Base-by-base conservation (phyloP, 352 stramenopile species). In the Phytophthora sansomeana region DNA sequence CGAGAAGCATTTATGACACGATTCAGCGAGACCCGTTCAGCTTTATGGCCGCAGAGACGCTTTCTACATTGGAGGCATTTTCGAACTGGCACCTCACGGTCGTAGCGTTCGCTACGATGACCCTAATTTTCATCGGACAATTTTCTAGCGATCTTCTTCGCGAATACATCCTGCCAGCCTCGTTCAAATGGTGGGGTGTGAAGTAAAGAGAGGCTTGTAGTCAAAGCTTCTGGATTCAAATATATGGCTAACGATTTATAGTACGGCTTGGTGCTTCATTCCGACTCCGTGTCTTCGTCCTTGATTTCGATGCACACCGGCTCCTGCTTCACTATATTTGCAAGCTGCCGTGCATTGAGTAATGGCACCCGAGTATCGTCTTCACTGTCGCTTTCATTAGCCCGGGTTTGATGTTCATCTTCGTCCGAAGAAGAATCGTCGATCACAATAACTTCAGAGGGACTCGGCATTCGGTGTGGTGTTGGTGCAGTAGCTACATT, bases 1-100 rank as follows among this genome's bases (percentile, higher is more conserved):
- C 88, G 0, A 66, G 75, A 16, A 73, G 67, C n/a, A 69, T 94
- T 51, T 96, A 94, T 65, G 69, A 78, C 41, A 93, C 84, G 58
- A 88, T 96, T 36, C 88, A 96, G 57, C 78, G 80, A n/a, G 88
- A 96, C 44, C 88, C 88, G 51, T 88, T 96, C 62, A 96, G 88
- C 65, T 94, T 96, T 50, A 86, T 96, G 29, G 88, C 87, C 41
- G 85, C 86, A 39, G 88, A 95, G 69, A 94, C 87, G 48, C 73
- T 96, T 43, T 92, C 84, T 50, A 89, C 85, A 41, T 68, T 94
- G 24, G 84, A 94, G 28, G 85, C 87, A n/a, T 93, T 93, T 68
- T 93, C 87, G 24, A 83, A 85, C 58, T 93, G 84, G 85, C 83
- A 93, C 44, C 58, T 93, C 17, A 83, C 80, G 14, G 62, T 88